Evolutionary conservation across 2,329 filamentous ascomycete species (phyloP).

Genomic region (Arthrinium phaeospermum): DNA sequence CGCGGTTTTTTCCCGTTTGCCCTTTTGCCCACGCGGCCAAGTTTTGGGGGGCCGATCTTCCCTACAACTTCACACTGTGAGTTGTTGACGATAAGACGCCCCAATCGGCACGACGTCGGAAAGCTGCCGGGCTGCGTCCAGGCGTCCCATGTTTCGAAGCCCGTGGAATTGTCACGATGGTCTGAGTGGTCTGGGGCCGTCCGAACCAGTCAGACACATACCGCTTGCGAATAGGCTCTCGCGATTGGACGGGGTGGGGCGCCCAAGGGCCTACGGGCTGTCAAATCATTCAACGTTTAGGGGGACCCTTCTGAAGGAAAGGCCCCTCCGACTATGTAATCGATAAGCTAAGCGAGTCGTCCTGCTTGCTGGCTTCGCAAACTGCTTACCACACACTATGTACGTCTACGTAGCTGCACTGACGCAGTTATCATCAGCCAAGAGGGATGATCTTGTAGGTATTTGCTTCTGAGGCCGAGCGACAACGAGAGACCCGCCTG

Average conservation of each 20-base stretch:
- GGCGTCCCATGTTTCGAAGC: constrained; percentile 11
- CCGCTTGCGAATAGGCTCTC: neutral
- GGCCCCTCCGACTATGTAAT: neutral
- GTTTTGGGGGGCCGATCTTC: neutral
- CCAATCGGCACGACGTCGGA: constrained; percentile 15
- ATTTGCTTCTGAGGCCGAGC: neutral
- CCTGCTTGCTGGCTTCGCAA: neutral
- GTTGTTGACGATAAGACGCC: neutral
- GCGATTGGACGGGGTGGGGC: neutral
- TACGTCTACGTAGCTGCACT: neutral
- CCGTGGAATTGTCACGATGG: constrained; percentile 8
- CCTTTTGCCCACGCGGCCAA: too few relatives aligned
- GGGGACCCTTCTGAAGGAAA: neutral
- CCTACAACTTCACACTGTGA: neutral
- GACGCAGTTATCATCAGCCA: neutral
- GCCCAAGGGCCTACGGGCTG: neutral
- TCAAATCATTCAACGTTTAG: neutral
- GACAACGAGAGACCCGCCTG: neutral
- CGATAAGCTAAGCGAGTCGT: constrained; percentile 7
- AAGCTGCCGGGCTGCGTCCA: constrained; percentile 6
- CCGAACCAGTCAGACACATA: constrained; percentile 8
- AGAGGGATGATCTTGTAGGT: neutral
- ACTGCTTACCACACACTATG: neutral
- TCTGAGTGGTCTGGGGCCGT: neutral
- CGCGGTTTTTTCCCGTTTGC: too few relatives aligned